Base-by-base conservation (phyloP, 495 filamentous ascomycete genomes). In the Penicillium maclennaniae region DNA sequence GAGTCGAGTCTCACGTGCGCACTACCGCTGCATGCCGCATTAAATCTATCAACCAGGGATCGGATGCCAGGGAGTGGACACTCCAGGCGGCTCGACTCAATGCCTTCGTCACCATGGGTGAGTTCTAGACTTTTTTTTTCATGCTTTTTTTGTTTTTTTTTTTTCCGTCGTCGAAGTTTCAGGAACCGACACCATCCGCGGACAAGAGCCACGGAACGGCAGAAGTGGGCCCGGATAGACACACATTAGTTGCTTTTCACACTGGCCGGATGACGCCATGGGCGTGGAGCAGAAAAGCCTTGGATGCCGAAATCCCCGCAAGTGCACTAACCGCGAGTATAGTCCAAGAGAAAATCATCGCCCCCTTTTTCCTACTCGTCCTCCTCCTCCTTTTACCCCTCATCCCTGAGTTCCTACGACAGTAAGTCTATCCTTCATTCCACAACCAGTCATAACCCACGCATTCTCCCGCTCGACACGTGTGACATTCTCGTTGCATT, bases 401-500 rank as follows among this genome's bases (percentile, higher is more conserved):
- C 73, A 3, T 75, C 71, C 26, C 55, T 65, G 34, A 47, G 54
- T 40, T 51, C 55, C 21, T 56, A 47, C 34, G 51, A 48, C 43
- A 58, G 67, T 69, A 63, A 66, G 62, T 69, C 26, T 26, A 41
- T 43, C 28, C 7, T 19, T 39, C 31, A 23, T 23, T 23, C 23
- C 23, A 23, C 6, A 27, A 9, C 31, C 31, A 34, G 31, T 34
- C 31, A 34, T 34, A 34, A 12, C 10, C 31, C 31, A 34, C 27
- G 28, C 58, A 47, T 67, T 58, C 56, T 48, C 47, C 47, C 49
- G 45, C 47, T 45, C 53, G 62, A 71, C 65, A 69, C 65, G 67
- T 69, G 65, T 71, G 59, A 58, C 68, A 62, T 64, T 58, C 49
- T 53, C 57, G 68, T 74, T 69, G 80, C 76, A 45, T 71, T 69